phyloP scores from a whole-genome alignment of 139 green algal species.

The Chlamydomonas sphaeroides region DNA sequence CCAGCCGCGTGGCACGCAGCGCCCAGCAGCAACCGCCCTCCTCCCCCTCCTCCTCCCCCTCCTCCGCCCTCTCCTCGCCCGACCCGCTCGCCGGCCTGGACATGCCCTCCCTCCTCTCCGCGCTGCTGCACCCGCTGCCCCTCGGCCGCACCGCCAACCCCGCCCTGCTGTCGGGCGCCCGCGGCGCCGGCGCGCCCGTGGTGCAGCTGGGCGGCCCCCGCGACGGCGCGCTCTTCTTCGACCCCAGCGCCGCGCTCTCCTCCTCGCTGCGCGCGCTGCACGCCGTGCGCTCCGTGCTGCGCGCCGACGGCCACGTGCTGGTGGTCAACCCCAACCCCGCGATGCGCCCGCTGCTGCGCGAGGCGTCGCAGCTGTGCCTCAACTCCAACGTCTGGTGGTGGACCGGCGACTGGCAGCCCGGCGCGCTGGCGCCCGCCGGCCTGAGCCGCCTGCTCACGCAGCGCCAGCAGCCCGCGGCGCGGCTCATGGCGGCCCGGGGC shows the following conservation, averaged over 20 bases:
- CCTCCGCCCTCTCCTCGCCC: neutral
- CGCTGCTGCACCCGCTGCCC: slow-evolving; percentile 23
- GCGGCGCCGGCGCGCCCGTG: neutral
- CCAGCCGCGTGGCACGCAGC: no score
- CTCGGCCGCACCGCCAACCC: slow-evolving; percentile 19
- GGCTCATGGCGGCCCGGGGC: slow-evolving; percentile 8
- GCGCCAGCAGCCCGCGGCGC: slow-evolving; percentile 42
- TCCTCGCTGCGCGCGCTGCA: slow-evolving; percentile 55
- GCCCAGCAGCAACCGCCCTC: neutral
- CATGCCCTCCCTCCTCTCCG: slow-evolving; percentile 19
- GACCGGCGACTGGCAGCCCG: slow-evolving; percentile 26
- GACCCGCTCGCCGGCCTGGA: neutral
- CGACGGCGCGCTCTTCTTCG: slow-evolving; percentile 29
- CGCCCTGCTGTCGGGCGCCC: neutral
- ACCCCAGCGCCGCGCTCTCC: slow-evolving; percentile 40
- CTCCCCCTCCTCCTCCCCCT: neutral
- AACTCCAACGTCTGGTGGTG: slow-evolving; percentile 68
- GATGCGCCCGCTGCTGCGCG: slow-evolving; percentile 53
- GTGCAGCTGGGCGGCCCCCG: neutral
- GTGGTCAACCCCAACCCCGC: slow-evolving; percentile 57
- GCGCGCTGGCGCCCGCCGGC: slow-evolving; percentile 28
- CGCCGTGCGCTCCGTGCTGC: slow-evolving; percentile 46
- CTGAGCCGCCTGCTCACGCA: neutral
- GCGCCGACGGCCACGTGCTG: slow-evolving; percentile 54
- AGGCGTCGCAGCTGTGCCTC: slow-evolving; percentile 51